A percentile compares a stretch with the other conserved stretches of the same genome.
These are phyloP conservation scores for Rhododendron mucronatum DNA, from an alignment of 148 eudicot genomes.

Conservation along the genomic window DNA sequence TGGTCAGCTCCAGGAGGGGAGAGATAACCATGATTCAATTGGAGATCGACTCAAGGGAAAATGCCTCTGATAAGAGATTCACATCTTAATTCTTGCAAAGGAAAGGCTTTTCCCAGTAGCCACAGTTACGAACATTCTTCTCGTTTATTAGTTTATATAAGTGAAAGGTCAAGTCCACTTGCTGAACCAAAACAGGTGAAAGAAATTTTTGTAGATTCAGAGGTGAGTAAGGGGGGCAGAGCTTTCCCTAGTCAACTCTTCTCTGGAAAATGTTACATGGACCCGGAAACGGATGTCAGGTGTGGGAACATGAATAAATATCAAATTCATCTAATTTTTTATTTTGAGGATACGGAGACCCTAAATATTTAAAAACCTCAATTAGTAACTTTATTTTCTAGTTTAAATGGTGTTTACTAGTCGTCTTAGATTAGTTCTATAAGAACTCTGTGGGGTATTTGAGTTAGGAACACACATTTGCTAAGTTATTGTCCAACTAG, in stretches of 20 bases:
- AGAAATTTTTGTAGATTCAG: neutral
- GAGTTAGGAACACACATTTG: no score
- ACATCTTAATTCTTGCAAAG: neutral
- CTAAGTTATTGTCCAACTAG: no score
- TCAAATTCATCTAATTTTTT: no score
- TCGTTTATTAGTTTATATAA: neutral
- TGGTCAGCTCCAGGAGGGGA: neutral
- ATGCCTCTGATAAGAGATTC: neutral
- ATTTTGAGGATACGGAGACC: no score
- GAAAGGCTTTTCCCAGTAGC: neutral
- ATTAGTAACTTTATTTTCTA: no score
- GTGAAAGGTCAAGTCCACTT: neutral
- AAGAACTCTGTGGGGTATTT: no score
- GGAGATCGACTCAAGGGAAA: neutral
- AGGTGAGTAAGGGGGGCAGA: neutral
- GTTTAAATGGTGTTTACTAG: no score
- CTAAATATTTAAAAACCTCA: no score
- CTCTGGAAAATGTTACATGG: neutral
- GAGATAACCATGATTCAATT: neutral
- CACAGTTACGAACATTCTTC: neutral
- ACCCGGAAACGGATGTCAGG: no score
- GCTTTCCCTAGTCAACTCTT: neutral
- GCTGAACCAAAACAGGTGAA: neutral
- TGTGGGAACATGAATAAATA: no score
- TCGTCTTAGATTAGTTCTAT: no score